A percentile compares a stretch with the other conserved stretches of the same genome.
phyloP scores from a whole-genome alignment of 257 asterid species.

The Catharanthus roseus region DNA sequence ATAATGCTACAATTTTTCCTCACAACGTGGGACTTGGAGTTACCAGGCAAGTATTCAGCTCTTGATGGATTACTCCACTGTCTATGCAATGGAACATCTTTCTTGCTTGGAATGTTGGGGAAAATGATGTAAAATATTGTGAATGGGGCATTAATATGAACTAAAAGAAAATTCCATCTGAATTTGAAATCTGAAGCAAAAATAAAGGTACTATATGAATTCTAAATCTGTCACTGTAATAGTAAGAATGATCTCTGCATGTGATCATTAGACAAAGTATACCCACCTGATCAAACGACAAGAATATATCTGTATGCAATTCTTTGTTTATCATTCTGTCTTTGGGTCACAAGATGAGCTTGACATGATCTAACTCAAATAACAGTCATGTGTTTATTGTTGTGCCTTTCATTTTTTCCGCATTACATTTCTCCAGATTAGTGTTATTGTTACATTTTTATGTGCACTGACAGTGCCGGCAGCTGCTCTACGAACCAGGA shows the following conservation, averaged over 20 bases:
- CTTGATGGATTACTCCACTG: too few species aligned
- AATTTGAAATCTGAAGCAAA: not conserved
- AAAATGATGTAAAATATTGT: not conserved
- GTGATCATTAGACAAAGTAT: not conserved
- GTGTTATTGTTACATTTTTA: too few species aligned
- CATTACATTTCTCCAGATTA: too few species aligned
- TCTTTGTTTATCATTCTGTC: not conserved
- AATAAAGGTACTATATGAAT: not conserved
- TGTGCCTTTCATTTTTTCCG: too few species aligned
- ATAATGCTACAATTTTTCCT: slow-evolving; percentile 37
- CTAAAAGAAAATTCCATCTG: too few species aligned
- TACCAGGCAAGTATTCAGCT: slow-evolving; percentile 25
- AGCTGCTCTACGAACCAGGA: not conserved
- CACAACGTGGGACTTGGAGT: slow-evolving; percentile 42
- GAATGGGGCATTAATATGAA: not conserved
- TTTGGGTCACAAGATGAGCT: not conserved
- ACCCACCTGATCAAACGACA: not conserved
- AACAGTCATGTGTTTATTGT: too few species aligned
- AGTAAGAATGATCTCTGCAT: not conserved
- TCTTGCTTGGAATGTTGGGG: not conserved
- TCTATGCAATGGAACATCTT: too few species aligned
- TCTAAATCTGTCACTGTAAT: not conserved
- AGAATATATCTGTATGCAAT: not conserved
- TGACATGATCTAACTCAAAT: not conserved
- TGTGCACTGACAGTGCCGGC: not conserved